Evolutionary conservation across 1,139 yeast species (phyloP).

Genomic region (Zygosaccharomyces sapae): DNA sequence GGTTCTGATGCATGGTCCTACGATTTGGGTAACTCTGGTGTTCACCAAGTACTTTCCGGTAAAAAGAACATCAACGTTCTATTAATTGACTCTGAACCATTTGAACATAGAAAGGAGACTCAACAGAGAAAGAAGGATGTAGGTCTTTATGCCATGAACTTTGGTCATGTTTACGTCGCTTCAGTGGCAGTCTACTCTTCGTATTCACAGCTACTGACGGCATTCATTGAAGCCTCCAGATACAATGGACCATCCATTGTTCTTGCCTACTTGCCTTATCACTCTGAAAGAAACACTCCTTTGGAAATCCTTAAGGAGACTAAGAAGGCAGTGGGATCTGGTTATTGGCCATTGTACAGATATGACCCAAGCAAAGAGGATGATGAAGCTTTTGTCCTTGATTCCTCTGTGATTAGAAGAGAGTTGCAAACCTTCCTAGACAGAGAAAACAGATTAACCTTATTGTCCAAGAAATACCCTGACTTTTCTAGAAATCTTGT

Average conservation of each 20-base stretch:
- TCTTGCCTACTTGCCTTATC: conserved; percentile 82
- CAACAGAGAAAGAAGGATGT: conserved; percentile 76
- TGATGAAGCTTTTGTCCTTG: conserved; percentile 64
- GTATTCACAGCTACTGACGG: conserved; percentile 86
- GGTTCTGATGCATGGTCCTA: conserved; percentile 97
- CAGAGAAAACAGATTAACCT: conserved; percentile 80
- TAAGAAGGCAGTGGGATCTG: conserved; percentile 84
- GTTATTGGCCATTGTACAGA: conserved; percentile 94
- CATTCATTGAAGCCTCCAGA: conserved; percentile 81
- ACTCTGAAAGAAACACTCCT: conserved; percentile 62
- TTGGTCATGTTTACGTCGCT: conserved; percentile 86
- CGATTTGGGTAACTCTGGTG: conserved; percentile 88
- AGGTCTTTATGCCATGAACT: conserved; percentile 93
- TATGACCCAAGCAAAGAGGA: conserved; percentile 60
- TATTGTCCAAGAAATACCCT: conserved; percentile 69
- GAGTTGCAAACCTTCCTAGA: conserved; percentile 78
- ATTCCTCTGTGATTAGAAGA: conserved; percentile 75
- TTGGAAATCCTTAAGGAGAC: conserved; percentile 79
- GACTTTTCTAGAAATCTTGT: conserved; percentile 71
- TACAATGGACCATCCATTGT: conserved; percentile 89
- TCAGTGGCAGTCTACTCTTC: conserved; percentile 92
- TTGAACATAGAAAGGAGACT: conserved; percentile 33
- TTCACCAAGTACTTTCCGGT: conserved; percentile 76
- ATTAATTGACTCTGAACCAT: conserved; percentile 90
- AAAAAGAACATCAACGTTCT: conserved; percentile 78